Conservation (phyloP, 1,284 basidiomycete genomes). For the Malassezia yamatoensis region DNA sequence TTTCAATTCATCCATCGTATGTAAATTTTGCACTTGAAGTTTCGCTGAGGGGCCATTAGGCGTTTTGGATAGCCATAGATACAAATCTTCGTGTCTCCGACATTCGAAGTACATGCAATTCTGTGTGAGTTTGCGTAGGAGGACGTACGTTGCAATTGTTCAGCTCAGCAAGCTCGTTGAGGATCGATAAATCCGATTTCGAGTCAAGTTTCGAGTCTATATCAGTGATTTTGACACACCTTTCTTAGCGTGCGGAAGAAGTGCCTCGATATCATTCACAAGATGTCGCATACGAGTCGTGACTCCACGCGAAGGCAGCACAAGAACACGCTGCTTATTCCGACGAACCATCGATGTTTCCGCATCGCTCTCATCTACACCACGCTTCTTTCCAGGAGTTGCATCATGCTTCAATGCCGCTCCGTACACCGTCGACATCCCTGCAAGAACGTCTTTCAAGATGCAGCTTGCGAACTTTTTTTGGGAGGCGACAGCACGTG, state of each 20-base stretch:
- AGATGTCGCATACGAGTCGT: constrained; percentile 95
- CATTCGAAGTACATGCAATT: constrained; percentile 97
- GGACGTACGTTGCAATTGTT: constrained; percentile 72
- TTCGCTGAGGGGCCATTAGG: constrained; percentile 96
- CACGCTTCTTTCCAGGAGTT: constrained; percentile 10
- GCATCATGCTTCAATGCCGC: constrained; percentile 11
- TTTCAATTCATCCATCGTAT: constrained; percentile 99
- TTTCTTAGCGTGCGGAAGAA: constrained; percentile 94
- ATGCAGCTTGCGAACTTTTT: constrained; percentile 6
- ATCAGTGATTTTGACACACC: not conserved
- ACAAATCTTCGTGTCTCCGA: constrained; percentile 76
- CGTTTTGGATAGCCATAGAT: constrained; percentile 91
- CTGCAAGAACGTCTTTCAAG: not conserved
- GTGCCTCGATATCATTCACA: constrained; percentile 81
- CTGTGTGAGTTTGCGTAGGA: not conserved
- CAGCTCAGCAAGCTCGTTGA: constrained; percentile 94
- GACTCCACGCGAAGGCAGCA: constrained; percentile 86
- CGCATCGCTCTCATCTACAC: constrained; percentile 11
- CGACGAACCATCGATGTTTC: constrained; percentile 21
- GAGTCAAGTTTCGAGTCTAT: constrained; percentile 69
- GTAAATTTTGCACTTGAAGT: constrained; percentile 94
- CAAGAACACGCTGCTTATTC: constrained; percentile 61
- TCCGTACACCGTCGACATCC: constrained; percentile 17
- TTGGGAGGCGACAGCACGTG: constrained; percentile 5
- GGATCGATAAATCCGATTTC: constrained; percentile 82